These are phyloP conservation scores for Teratosphaeria nubilosa DNA, from an alignment of 2,329 filamentous ascomycete genomes.

Conservation along the genomic window DNA sequence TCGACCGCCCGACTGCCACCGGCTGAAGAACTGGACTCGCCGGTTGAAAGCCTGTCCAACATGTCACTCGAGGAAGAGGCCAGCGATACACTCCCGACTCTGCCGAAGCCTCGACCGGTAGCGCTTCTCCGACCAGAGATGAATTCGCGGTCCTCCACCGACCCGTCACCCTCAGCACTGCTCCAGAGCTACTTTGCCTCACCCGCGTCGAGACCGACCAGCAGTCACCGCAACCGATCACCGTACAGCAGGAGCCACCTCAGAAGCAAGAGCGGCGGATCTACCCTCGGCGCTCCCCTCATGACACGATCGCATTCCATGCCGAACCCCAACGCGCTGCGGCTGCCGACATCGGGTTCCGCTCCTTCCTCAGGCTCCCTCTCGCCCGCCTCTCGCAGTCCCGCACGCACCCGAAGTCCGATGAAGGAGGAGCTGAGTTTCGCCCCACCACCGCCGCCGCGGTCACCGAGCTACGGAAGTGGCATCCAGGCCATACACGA, in stretches of 20 bases:
- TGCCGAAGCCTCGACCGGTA: neutral
- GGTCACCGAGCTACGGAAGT: slow-evolving; percentile 20
- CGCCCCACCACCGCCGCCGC: slow-evolving; percentile 14
- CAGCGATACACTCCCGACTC: neutral
- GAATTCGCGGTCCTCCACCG: slow-evolving; percentile 24
- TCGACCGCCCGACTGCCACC: neutral
- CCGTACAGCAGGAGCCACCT: slow-evolving; percentile 38
- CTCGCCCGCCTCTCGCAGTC: slow-evolving; percentile 21
- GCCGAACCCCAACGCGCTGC: slow-evolving; percentile 27
- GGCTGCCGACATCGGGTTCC: neutral
- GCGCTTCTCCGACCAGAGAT: neutral
- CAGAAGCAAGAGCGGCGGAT: slow-evolving; percentile 35
- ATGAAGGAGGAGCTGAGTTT: slow-evolving; percentile 17
- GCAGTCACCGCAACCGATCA: slow-evolving; percentile 35
- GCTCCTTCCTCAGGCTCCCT: slow-evolving; percentile 27
- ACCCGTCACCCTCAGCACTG: slow-evolving; percentile 23
- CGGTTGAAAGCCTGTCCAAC: slow-evolving; percentile 1
- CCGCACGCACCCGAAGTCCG: slow-evolving; percentile 29
- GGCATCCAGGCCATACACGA: slow-evolving; percentile 36
- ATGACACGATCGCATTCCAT: slow-evolving; percentile 41
- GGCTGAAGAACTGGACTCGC: slow-evolving; percentile 2
- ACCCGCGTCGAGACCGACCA: slow-evolving; percentile 13
- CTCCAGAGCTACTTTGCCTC: slow-evolving; percentile 16
- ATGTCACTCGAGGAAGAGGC: neutral
- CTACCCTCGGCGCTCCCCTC: slow-evolving; percentile 30